Evolutionary conservation across 1,284 basidiomycete genomes (phyloP).

Genomic region (Ceratobasidium papillatum): DNA sequence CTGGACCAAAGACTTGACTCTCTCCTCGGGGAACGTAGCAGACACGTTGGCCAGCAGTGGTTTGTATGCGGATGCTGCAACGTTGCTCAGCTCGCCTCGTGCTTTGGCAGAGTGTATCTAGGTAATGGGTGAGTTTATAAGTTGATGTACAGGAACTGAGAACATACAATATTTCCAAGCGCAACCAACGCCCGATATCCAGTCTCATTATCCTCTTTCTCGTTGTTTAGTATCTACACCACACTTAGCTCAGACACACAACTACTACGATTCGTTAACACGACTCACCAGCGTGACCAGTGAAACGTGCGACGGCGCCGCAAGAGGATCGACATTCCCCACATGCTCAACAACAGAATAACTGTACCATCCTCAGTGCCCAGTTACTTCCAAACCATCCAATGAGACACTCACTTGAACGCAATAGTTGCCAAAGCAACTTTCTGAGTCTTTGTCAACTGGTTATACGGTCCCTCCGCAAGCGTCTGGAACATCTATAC

Average conservation of each 20-base stretch:
- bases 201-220: conserved; percentile 81
- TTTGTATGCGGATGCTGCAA: conserved; percentile 54
- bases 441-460: conserved; percentile 73
- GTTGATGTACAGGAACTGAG: background rate
- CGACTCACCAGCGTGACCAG: conserved; percentile 32
- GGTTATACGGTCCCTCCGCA: conserved; percentile 59
- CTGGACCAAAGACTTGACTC: conserved; percentile 60
- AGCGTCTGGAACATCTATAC: conserved; percentile 66
- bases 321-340: conserved; percentile 14
- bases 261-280: background rate
- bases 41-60: conserved; percentile 56
- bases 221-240: conserved; percentile 67
- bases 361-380: conserved; percentile 17
- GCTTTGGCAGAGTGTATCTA: conserved; percentile 62
- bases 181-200: conserved; percentile 87
- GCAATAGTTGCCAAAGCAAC: conserved; percentile 78
- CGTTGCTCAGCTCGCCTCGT: conserved; percentile 53
- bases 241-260: background rate
- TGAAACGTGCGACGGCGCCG: background rate
- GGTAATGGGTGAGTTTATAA: conserved; percentile 8
- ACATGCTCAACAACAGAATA: conserved; percentile 35
- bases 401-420: conserved; percentile 69
- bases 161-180: conserved; percentile 83
- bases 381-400: conserved; percentile 38
- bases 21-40: conserved; percentile 63